Percentiles rank a stretch among this genome's conserved stretches.
These are phyloP conservation scores for Evansstolkia leycettana DNA, from an alignment of 495 filamentous ascomycete species.

Conservation along the genomic window DNA sequence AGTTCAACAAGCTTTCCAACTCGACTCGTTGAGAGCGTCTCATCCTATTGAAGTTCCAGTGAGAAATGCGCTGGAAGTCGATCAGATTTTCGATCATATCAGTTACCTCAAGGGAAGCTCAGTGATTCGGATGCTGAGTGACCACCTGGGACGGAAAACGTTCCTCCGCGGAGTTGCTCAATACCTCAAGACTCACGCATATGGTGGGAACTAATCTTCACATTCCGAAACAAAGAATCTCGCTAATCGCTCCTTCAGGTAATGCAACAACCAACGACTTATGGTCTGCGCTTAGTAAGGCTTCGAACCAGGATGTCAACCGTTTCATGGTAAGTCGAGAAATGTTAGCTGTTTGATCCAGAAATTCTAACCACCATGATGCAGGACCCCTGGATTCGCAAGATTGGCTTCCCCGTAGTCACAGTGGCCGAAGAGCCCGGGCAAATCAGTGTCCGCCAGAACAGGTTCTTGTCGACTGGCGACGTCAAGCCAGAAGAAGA, in stretches of 20 bases:
- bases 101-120: slow-evolving; percentile 94
- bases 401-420: slow-evolving; percentile 86
- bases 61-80: slow-evolving; percentile 77
- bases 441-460: slow-evolving; percentile 72
- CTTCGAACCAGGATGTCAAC: slow-evolving; percentile 78
- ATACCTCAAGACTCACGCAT: slow-evolving; percentile 79
- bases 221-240: background rate
- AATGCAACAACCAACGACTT: slow-evolving; percentile 91
- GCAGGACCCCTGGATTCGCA: slow-evolving; percentile 76
- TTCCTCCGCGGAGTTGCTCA: slow-evolving; percentile 81
- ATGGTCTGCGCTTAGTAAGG: slow-evolving; percentile 81
- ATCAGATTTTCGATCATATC: slow-evolving; percentile 93
- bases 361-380: slow-evolving; percentile 7
- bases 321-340: slow-evolving; percentile 56
- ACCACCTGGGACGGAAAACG: slow-evolving; percentile 69
- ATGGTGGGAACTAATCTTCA: slow-evolving; percentile 29
- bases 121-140: slow-evolving; percentile 86
- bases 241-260: slow-evolving; percentile 19
- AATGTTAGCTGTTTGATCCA: background rate
- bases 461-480: slow-evolving; percentile 78
- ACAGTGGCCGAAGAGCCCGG: slow-evolving; percentile 72
- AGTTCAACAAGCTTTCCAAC: slow-evolving; percentile 77
- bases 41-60: slow-evolving; percentile 95
- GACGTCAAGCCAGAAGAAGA: slow-evolving; percentile 88
- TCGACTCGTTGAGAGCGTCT: slow-evolving; percentile 79